Base-by-base conservation (phyloP, 179 eudicot species). In the Vitellaria paradoxa region DNA sequence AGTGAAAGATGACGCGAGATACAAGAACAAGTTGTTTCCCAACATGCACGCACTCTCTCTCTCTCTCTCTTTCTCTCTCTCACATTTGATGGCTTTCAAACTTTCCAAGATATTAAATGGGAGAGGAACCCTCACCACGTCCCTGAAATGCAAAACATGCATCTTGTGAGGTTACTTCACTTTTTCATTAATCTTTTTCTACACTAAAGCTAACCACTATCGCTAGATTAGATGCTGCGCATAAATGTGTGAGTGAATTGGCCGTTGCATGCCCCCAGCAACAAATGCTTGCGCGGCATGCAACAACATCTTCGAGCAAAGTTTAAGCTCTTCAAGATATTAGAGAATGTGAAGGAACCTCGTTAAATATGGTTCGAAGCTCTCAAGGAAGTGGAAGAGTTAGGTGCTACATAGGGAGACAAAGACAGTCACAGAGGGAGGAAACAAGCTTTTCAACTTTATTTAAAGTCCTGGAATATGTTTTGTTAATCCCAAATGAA, bases 121-220 rank as follows among this genome's bases (percentile, higher is more conserved):
- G 12, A 6, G 20, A 3, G 21, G 6, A 50, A 15, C 68, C 53
- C 4, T 21, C 66, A 30, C 74, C n/a, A 72, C 64, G 15, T 10
- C 40, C n/a, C 57, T 69, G 13, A 49, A 69, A 46, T 37, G 65
- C 65, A 30, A 30, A 20, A 56, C 75, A 75, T 50, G 62, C 49
- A 49, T 75, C 78, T 65, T 30, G 78, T 75, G 62, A 75, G 59
- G 49, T 49, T 46, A 5, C 24, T 63, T 63, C 59, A 23, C 59
- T 63, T 74, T 63, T 24, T 42, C 11, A 74, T 49, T 18, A 14
- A 30, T 55, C 63, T 74, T 74, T 74, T 52, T 24, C 21, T 20
- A 6, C 13, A 46, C 63, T 45, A 45, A 73, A 60, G 67, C 68
- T 20, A 42, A 9, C 65, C 57, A 64, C 68, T 12, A 13, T 21